Evolutionary conservation across 2,329 filamentous ascomycete genomes (phyloP), one percentile per base, ranked within the genome.

Genomic region (Xenoacremonium recifei): DNA sequence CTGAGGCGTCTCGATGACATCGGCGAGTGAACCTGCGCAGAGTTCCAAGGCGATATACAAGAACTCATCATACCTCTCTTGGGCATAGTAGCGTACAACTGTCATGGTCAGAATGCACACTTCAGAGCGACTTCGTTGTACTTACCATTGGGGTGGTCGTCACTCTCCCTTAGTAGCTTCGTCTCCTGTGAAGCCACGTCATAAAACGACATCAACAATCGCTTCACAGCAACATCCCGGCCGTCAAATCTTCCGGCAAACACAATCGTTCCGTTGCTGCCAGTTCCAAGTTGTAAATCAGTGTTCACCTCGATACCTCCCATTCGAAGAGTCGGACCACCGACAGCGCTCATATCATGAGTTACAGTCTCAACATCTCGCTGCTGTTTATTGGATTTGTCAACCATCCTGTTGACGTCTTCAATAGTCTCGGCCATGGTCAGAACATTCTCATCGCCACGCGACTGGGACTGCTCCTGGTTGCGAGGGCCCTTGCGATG

Each of bases 161-260:
- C 93, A 59, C 91, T 96, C 64, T 96, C 90, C 46, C 95, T 80
- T 10, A 99, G 70, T 39, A 97, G 74, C 46, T 86, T 86, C 2
- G 96, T 95, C 67, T 99, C 93, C 58, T 96, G 90, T 10, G 89
- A 90, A 1, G 93, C 93, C 54, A 99, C 88, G 51, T 96, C 92
- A 62, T 91, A 96, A 57, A 96, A 96, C 54, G 96, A 89, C 23
- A 92, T 89, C 47, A 97, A 75, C 89, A 99, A 95, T 23, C 93
- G 83, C 73, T 99, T 99, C 35, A 99, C 89, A 1, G 93, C 93
- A 19, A 99, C 92, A 33, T 91, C 86, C 37, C 91, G 85, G 18
- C 90, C 90, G 63, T 95, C 93, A 62, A 95, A 97, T 40, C 84
- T 88, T n/a, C 93, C 93, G 36, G 89, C 85, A 64, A 93, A 97